Evolutionary conservation across 805 yeast species (phyloP).

Genomic region (Starmerella geochares): DNA sequence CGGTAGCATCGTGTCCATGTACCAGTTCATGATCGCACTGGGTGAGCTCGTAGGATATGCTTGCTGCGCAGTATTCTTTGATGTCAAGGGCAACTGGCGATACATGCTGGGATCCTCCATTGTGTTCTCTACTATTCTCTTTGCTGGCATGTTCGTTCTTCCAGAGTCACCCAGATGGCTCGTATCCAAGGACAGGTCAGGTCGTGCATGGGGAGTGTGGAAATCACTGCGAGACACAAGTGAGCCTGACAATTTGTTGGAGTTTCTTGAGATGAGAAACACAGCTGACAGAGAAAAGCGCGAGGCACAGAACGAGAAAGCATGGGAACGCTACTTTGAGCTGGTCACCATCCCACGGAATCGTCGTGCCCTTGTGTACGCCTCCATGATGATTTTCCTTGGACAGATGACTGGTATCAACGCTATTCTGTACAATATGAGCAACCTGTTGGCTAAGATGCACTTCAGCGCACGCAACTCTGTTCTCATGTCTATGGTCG

Average conservation of each 20-base stretch:
- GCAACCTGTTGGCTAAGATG: conserved; percentile 45
- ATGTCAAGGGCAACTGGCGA: conserved; percentile 48
- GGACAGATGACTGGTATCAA: conserved; percentile 57
- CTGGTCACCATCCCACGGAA: conserved; percentile 47
- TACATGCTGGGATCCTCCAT: conserved; percentile 56
- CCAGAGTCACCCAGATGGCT: conserved; percentile 58
- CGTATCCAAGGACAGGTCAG: conserved; percentile 42
- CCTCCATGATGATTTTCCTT: conserved; percentile 40
- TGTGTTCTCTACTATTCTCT: conserved; percentile 45
- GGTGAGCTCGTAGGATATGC: conserved; percentile 61
- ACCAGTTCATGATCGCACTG: conserved; percentile 54
- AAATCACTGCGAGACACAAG: conserved; percentile 43
- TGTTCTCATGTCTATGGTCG: conserved; percentile 59
- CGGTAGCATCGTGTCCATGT: conserved; percentile 52
- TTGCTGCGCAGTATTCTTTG: conserved; percentile 50
- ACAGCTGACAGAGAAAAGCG: conserved; percentile 40
- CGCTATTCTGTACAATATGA: conserved; percentile 56
- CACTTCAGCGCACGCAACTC: conserved; percentile 45
- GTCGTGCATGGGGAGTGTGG: conserved; percentile 43
- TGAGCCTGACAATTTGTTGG: conserved; percentile 38
- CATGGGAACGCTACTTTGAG: conserved; percentile 40
- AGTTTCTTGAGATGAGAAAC: conserved; percentile 49
- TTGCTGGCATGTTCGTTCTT: conserved; percentile 43
- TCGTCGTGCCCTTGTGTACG: conserved; percentile 51
- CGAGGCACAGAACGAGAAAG: conserved; percentile 30